Base-by-base conservation (phyloP, 176 grass and related monocot genomes). In the Carex pumila region DNA sequence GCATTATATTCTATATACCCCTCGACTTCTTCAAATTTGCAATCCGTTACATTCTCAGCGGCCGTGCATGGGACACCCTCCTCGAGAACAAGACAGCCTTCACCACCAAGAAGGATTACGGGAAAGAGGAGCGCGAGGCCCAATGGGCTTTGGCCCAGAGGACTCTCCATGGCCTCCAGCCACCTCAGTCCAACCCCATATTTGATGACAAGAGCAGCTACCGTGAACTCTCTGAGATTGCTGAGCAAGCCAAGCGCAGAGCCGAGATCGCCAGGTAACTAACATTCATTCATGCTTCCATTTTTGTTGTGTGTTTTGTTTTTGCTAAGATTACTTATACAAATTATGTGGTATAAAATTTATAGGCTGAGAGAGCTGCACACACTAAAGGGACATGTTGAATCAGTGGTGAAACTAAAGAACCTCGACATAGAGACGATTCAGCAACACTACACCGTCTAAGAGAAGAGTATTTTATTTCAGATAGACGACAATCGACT, bases 31-130 rank as follows among this genome's bases (percentile, higher is more conserved):
- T 99, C 87, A 99, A 99, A 84, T 99, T 99, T 83, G 91, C 88
- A 75, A 99, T 92, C 82, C 97, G 97, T 9, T 99, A 96, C 32
- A 87, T 92, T 65, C 85, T 99, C 32, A 99, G 97, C 12, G 97
- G 97, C 73, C 88, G 90, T 80, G 97, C 97, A 31, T 99, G 97
- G 97, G 90, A 96, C 78, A 94, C 85, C 84, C 97, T 99, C 45
- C 84, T 99, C 2, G 86, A 99, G 83, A 95, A 92, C 87, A 99
- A 94, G 97, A 99, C 45, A 30, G 93, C 93, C 12, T 99, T 99
- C 91, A 99, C 93, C 29, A 96, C 97, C 85, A 99, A 99, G 93
- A 95, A 99, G 73, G 91, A 99, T 84, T 99, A 94, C 9, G 93
- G 97, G 1, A 93, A 85, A 87, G 93, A 71, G 49, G 89, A 99